Percentiles rank a stretch among this genome's conserved stretches.
These are phyloP conservation scores for Beauveria bassiana DNA, from an alignment of 2,329 filamentous ascomycete species.

Conservation along the genomic window DNA sequence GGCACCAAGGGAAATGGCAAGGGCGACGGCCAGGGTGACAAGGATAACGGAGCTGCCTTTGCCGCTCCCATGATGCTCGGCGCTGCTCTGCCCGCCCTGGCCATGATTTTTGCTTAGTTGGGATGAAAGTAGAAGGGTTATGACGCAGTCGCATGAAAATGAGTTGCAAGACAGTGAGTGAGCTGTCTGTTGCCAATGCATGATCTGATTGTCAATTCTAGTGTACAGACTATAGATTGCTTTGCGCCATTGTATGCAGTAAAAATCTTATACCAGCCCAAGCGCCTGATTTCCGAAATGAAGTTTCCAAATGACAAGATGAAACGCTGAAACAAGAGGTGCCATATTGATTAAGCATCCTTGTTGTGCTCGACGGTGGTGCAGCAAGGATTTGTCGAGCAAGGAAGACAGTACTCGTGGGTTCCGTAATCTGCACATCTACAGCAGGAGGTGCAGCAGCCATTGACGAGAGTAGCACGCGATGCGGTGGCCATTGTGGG, in stretches of 20 bases:
- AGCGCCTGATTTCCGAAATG: neutral
- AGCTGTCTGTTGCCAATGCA: neutral
- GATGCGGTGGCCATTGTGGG: slow-evolving; percentile 11
- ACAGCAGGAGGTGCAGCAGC: slow-evolving; percentile 26
- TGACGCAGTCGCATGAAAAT: neutral
- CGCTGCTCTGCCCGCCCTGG: slow-evolving; percentile 25
- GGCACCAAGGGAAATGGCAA: slow-evolving; percentile 1
- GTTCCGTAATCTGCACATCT: slow-evolving; percentile 22
- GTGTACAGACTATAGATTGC: slow-evolving; percentile 10
- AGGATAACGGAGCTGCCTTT: slow-evolving; percentile 22
- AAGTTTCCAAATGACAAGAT: neutral
- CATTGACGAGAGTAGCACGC: slow-evolving; percentile 8
- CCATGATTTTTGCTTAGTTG: slow-evolving; percentile 26
- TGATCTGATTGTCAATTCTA: slow-evolving; percentile 7
- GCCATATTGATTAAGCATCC: neutral
- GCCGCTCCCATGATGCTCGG: slow-evolving; percentile 25
- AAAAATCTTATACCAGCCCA: neutral
- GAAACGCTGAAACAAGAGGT: neutral
- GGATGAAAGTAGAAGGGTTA: neutral
- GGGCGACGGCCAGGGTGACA: slow-evolving; percentile 15
- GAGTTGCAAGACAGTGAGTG: neutral
- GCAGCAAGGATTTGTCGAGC: slow-evolving; percentile 19
- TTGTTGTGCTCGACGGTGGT: slow-evolving; percentile 6
- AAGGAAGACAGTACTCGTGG: slow-evolving; percentile 26
- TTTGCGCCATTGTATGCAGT: slow-evolving; percentile 4